These are phyloP conservation scores for Plasmodium fragile DNA, from an alignment of 169 alveolate genomes.

Conservation along the genomic window DNA sequence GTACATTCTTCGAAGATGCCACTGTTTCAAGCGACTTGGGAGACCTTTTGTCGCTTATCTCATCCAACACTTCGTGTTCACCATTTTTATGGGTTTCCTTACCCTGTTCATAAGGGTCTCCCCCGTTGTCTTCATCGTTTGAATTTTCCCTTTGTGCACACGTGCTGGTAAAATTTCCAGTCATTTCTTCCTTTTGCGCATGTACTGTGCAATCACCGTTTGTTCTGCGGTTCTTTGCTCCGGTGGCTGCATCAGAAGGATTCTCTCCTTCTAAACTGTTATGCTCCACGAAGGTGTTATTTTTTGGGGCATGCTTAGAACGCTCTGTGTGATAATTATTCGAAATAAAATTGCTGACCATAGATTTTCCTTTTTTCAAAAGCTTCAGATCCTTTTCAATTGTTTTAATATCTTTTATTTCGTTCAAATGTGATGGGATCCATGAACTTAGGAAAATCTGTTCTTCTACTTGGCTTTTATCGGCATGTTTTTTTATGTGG, in stretches of 20 bases:
- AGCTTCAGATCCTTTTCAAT: conserved; percentile 80
- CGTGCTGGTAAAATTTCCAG: neutral
- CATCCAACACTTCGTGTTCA: neutral
- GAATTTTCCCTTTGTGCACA: neutral
- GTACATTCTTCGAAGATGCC: neutral
- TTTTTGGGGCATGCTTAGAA: neutral
- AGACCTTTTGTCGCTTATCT: neutral
- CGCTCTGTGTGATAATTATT: conserved; percentile 2
- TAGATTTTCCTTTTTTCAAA: conserved; percentile 73
- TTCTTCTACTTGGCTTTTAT: conserved; percentile 75
- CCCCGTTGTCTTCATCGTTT: neutral
- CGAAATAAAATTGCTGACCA: conserved; percentile 71
- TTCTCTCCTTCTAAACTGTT: neutral
- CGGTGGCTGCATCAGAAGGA: neutral
- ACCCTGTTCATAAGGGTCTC: neutral
- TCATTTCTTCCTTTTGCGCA: neutral
- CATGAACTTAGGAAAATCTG: conserved; percentile 84
- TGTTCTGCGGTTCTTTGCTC: neutral
- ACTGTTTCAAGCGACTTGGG: neutral
- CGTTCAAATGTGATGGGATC: conserved; percentile 86
- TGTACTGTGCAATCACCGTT: conserved; percentile 4
- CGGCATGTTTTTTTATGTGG: conserved; percentile 16
- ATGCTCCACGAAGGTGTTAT: neutral
- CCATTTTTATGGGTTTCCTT: neutral
- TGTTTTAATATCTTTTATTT: conserved; percentile 80